These are phyloP conservation scores for Penicillium riverlandense DNA, from an alignment of 495 filamentous ascomycete genomes.

Conservation along the genomic window DNA sequence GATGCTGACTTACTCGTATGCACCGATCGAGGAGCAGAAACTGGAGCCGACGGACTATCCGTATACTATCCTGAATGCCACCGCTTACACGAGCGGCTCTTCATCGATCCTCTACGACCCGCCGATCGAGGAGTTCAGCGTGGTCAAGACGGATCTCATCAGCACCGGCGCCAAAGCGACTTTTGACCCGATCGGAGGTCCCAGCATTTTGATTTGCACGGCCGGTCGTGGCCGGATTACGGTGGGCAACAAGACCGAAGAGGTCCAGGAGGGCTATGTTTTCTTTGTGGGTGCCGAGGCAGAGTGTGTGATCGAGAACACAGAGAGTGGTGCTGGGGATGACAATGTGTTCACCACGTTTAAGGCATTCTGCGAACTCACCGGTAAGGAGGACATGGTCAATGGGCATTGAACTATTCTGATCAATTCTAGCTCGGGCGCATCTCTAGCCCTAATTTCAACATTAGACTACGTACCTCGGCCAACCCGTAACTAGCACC, in stretches of 20 bases:
- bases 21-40: slow-evolving; percentile 90
- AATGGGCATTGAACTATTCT: slow-evolving; percentile 24
- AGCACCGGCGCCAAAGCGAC: slow-evolving; percentile 68
- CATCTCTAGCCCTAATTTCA: too few species aligned
- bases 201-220: slow-evolving; percentile 89
- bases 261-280: slow-evolving; percentile 71
- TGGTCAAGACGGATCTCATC: slow-evolving; percentile 72
- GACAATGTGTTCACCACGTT: slow-evolving; percentile 74
- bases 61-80: slow-evolving; percentile 68
- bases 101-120: slow-evolving; percentile 75
- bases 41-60: slow-evolving; percentile 78
- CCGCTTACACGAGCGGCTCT: slow-evolving; percentile 69
- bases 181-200: slow-evolving; percentile 80
- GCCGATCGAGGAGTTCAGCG: slow-evolving; percentile 93
- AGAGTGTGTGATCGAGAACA: slow-evolving; percentile 69
- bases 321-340: slow-evolving; percentile 31
- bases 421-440: slow-evolving; percentile 6
- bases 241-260: slow-evolving; percentile 69
- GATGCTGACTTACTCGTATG: slow-evolving; percentile 92
- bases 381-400: slow-evolving; percentile 42
- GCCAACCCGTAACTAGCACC: too few species aligned
- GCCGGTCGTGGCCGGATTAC: slow-evolving; percentile 71
- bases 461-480: too few species aligned
- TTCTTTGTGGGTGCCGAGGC: slow-evolving; percentile 93
- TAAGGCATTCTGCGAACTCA: slow-evolving; percentile 91